A percentile compares a stretch with the other conserved stretches of the same genome.
Conservation (phyloP, 345 rosid genomes). For the Euphorbia pulcherrima region DNA sequence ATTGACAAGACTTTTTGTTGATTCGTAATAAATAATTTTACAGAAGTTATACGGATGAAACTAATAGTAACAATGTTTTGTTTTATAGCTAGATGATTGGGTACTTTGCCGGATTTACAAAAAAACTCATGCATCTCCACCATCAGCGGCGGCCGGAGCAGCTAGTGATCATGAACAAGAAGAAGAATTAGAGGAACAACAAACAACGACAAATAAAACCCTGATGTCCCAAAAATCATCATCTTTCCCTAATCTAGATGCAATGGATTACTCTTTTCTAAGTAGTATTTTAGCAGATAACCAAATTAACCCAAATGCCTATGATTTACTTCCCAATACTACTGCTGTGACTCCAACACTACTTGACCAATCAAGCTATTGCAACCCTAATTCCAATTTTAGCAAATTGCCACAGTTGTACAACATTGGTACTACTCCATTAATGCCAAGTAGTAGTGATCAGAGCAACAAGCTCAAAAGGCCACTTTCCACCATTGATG, state of each 20-base stretch:
- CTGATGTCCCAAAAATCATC: constrained; percentile 62
- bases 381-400: constrained; percentile 12
- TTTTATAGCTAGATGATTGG: constrained; percentile 90
- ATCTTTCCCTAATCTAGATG: constrained; percentile 76
- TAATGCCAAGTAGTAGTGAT: constrained; percentile 21
- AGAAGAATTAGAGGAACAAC: constrained; percentile 49
- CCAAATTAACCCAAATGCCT: constrained; percentile 29
- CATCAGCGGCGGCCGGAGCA: constrained; percentile 33
- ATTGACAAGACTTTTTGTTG: too few species aligned
- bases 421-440: constrained; percentile 7
- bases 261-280: constrained; percentile 61
- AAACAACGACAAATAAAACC: constrained; percentile 26
- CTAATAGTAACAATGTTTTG: too few species aligned
- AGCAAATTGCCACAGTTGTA: constrained; percentile 50
- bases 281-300: constrained; percentile 55
- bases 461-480: constrained; percentile 52
- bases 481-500: constrained; percentile 36
- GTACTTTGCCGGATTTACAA: constrained; percentile 96
- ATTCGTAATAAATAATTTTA: too few species aligned
- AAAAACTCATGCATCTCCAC: constrained; percentile 53
- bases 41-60: too few species aligned
- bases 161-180: constrained; percentile 61
- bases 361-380: constrained; percentile 24
- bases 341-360: constrained; percentile 3
- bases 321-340: constrained; percentile 20